These are phyloP conservation scores for Astrothelium subdiscretum DNA, from an alignment of 495 filamentous ascomycete genomes.

Conservation along the genomic window DNA sequence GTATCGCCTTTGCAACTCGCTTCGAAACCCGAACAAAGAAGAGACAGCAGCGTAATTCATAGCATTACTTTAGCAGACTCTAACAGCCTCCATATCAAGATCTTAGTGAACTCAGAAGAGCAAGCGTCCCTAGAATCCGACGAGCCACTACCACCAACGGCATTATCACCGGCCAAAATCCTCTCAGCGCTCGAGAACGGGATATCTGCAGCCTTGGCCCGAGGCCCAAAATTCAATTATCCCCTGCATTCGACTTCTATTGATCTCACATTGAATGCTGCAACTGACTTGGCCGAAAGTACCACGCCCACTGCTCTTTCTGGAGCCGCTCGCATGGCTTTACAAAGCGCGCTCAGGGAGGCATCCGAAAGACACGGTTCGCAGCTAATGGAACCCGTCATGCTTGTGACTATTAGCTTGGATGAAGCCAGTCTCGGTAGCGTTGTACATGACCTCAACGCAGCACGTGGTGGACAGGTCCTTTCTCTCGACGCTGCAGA, in stretches of 20 bases:
- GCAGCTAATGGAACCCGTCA: conserved; percentile 77
- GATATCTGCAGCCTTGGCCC: conserved; percentile 68
- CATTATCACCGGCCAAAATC: conserved; percentile 44
- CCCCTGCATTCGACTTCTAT: conserved; percentile 63
- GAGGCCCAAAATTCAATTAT: conserved; percentile 66
- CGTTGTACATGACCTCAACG: conserved; percentile 83
- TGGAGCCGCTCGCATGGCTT: conserved; percentile 62
- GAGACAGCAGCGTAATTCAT: conserved; percentile 30
- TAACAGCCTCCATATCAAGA: conserved; percentile 26
- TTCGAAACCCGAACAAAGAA: conserved; percentile 46
- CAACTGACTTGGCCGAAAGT: conserved; percentile 52
- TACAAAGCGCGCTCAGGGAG: conserved; percentile 51
- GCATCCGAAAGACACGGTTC: conserved; percentile 37
- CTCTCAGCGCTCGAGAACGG: conserved; percentile 64
- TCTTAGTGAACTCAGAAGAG: conserved; percentile 23
- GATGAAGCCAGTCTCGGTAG: conserved; percentile 69
- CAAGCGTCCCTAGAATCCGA: conserved; percentile 11
- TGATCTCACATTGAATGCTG: conserved; percentile 52
- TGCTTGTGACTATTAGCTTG: conserved; percentile 72
- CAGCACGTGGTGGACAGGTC: conserved; percentile 73
- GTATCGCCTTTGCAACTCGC: conserved; percentile 44
- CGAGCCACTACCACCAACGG: conserved; percentile 37
- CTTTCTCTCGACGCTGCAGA: conserved; percentile 62
- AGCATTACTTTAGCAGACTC: conserved; percentile 28
- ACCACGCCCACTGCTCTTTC: conserved; percentile 66